Base-by-base conservation (phyloP, 176 grass and related monocot species). In the Triticum timopheevii region DNA sequence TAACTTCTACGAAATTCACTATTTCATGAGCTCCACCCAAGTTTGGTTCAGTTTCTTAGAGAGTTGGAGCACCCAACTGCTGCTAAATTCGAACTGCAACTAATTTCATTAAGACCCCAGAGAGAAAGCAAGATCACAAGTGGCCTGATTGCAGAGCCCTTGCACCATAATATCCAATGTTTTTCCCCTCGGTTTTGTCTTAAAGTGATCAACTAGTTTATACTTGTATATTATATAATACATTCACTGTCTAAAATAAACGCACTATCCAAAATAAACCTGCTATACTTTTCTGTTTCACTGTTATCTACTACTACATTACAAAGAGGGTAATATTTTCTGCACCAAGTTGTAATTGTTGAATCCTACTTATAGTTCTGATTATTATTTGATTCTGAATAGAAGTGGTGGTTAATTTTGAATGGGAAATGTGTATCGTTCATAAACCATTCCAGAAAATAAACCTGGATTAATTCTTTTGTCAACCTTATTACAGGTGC, bases 401-500 rank as follows among this genome's bases (percentile, higher is more conserved):
- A 75, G 17, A 52, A 85, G 40, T 85, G 7, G 73, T 85, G 59
- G 72, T 22, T 52, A 76, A 20, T 44, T 77, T 85, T 66, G 24
- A 85, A 25, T 63, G 61, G 16, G 63, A 35, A 31, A 67, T 67
- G 65, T 54, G 73, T 31, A 42, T 58, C 5, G 35, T 39, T 81
- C 47, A 58, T 82, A 78, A 71, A 67, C 33, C 7, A 47, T 72
- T 80, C 39, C 58, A 71, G 78, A 79, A 34, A 70, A 45, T 27
- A 50, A 80, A 45, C 44, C 24, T 42, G 23, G 12, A 22, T 40
- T 93, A 80, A 81, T 84, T 79, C 39, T 84, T 67, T 69, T 82
- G 73, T 82, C 35, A 72, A 76, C 17, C 77, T 87, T 89, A 61
- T 89, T 84, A 74, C 84, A 98, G 93, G 91, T 90, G 49, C 90